Evolutionary conservation across 2,329 filamentous ascomycete species (phyloP).

Genomic region (Pseudogymnoascus verrucosus): DNA sequence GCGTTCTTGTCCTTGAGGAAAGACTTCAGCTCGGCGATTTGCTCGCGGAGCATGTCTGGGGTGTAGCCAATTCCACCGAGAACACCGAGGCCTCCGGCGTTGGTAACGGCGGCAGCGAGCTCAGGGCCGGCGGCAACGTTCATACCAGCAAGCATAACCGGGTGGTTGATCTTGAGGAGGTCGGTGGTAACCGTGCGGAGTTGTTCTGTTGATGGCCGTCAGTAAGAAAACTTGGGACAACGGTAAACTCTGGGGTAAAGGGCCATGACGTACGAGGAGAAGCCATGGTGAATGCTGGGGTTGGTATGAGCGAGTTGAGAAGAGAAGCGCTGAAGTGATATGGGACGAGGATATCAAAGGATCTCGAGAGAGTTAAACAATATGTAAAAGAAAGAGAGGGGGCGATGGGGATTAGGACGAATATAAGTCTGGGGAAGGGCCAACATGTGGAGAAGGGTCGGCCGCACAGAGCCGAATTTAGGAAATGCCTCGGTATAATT

Average conservation of each 20-base stretch:
- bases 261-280: constrained; percentile 61
- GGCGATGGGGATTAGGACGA: background rate
- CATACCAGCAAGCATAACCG: constrained; percentile 93
- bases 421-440: constrained; percentile 7
- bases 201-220: constrained; percentile 51
- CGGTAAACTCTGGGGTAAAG: background rate
- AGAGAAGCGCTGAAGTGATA: background rate
- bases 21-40: constrained; percentile 89
- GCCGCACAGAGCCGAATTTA: constrained; percentile 16
- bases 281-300: constrained; percentile 48
- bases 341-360: background rate
- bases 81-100: constrained; percentile 92
- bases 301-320: constrained; percentile 13
- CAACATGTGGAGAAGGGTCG: constrained; percentile 6
- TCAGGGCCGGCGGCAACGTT: constrained; percentile 96
- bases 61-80: constrained; percentile 95
- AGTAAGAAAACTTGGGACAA: constrained; percentile 16
- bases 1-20: constrained; percentile 84
- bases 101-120: constrained; percentile 92
- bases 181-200: constrained; percentile 89
- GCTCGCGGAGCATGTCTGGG: constrained; percentile 91
- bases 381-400: background rate
- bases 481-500: constrained; percentile 25
- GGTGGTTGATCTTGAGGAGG: constrained; percentile 96
- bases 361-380: background rate